These are phyloP conservation scores for Jacaranda mimosifolia DNA, from an alignment of 257 asterid species.

Conservation along the genomic window DNA sequence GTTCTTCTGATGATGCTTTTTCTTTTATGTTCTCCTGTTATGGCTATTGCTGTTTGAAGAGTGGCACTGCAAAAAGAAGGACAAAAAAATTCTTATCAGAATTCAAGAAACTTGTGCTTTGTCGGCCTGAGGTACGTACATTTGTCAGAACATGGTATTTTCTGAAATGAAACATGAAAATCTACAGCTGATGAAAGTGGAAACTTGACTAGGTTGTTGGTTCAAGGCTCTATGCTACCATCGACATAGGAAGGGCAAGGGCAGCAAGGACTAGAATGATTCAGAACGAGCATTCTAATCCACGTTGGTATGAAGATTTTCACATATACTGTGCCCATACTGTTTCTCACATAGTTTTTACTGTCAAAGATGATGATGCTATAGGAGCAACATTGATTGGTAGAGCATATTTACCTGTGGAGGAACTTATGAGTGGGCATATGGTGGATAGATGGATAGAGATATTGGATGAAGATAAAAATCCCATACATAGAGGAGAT, in stretches of 20 bases:
- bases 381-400: constrained; percentile 86
- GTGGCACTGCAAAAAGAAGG: constrained; percentile 44
- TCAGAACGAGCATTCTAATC: constrained; percentile 56
- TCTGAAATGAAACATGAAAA: neutral
- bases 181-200: neutral
- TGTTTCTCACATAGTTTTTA: constrained; percentile 69
- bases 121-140: constrained; percentile 62
- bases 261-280: constrained; percentile 71
- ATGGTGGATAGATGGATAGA: constrained; percentile 67
- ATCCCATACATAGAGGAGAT: constrained; percentile 64
- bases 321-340: constrained; percentile 76
- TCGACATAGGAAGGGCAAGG: constrained; percentile 77
- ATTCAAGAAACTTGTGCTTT: constrained; percentile 57
- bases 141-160: neutral
- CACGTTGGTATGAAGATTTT: constrained; percentile 76
- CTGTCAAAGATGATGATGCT: constrained; percentile 65
- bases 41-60: constrained; percentile 40
- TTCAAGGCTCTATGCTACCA: constrained; percentile 68
- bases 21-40: neutral
- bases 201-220: constrained; percentile 55
- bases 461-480: constrained; percentile 60
- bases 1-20: neutral
- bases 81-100: constrained; percentile 50
- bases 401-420: constrained; percentile 73
- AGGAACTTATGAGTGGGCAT: constrained; percentile 54